Evolutionary conservation across 208 protist genomes (phyloP), one percentile per base, ranked within the genome.

Genomic region (Tritrichomonas foetus): DNA sequence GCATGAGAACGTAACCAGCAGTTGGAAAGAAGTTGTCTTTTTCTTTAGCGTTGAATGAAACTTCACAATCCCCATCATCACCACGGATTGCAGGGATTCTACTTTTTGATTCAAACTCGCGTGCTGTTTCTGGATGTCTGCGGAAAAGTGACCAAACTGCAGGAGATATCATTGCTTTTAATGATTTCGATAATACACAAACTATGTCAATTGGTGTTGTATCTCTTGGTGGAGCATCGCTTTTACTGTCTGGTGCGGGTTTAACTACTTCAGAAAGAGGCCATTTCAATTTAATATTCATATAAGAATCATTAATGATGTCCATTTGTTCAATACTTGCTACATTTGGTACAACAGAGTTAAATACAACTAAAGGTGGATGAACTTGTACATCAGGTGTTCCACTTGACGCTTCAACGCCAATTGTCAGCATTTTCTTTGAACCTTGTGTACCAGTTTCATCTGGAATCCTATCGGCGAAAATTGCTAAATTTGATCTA

Each of bases 391-490:
- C 20, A 3, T 49, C 0, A 57, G 78, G 47, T n/a, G 20, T 25
- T 22, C 78, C 78, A 39, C n/a, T 89, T 39, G 41, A 53, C 9
- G n/a, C 78, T 57, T 89, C 78, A 61, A 47, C 41, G 11, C 14
- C 47, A 16, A 89, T 89, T 53, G 78, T 89, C 14, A 89, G 30
- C 78, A 89, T 89, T 49, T 89, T 89, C 47, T 49, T 89, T 3
- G 44, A n/a, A 11, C n/a, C 39, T 49, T 41, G 30, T 14, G 25
- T 39, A 22, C 78, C 78, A 22, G 78, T 39, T 57, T 53, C 78
- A 57, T 89, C 47, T 27, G 78, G 78, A 16, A 89, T 89, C 27
- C 78, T 33, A 47, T 89, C 44, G 11, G 30, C 78, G 5, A 47
- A 89, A 14, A 89, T 89, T 3, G 41, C 41, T 39, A 89, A 53